Base-by-base conservation (phyloP, 805 yeast species). In the Pichia membranifaciens region DNA sequence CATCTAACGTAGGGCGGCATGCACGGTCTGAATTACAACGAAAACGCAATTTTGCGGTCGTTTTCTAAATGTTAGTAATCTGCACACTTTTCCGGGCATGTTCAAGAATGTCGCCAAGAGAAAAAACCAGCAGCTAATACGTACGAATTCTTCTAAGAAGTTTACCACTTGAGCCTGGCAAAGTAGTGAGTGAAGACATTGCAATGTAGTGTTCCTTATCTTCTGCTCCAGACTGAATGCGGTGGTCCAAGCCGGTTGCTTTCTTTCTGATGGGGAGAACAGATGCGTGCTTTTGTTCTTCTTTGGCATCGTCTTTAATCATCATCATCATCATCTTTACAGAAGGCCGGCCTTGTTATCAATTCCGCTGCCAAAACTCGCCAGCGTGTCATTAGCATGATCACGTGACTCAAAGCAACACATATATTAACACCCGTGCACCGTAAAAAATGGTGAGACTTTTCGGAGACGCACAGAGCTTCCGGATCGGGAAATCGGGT, bases 1-100 rank as follows among this genome's bases (percentile, higher is more conserved):
- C 96, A 44, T 68, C 71, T 41, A 87, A 71, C 1, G 91, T 73
- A 34, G 93, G 84, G 56, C 93, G 78, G 59, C 96, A 89, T 2
- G 98, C 97, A 52, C 96, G 80, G 59, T 62, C 64, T 60, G 5
- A 37, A 22, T 21, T 13, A 34, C 17, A 23, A 42, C 16, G 33
- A 34, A n/a, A 7, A 42, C 3, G 29, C 23, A 2, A 20, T 20
- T 6, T 18, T 38, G 17, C 16, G 12, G 15, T 4, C 20, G n/a
- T 34, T 5, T 9, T 10, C 10, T 12, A 7, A n/a, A 37, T 42
- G 53, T 50, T 48, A 50, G 53, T 50, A 50, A 25, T 25, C 29
- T 10, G 10, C 10, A 8, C 10, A 7, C 29, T 8, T 25, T 8
- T 25, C 10, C 10, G 21, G 23, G 13, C 21, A 8, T 13, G 2